Conservation (phyloP, 2,329 filamentous ascomycete species). For the Pseudocercospora cruenta region DNA sequence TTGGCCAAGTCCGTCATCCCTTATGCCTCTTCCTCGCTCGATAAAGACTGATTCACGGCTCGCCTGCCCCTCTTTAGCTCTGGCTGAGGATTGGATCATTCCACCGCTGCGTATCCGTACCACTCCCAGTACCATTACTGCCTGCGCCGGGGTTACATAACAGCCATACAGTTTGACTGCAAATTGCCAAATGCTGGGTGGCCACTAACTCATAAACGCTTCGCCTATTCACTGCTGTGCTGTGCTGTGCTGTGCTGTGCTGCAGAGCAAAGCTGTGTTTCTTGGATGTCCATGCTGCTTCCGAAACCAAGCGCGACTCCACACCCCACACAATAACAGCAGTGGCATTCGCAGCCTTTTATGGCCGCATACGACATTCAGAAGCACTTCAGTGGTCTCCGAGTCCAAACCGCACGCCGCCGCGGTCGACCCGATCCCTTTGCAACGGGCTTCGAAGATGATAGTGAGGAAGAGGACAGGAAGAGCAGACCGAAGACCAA, state of each 20-base stretch:
- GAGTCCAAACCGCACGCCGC: conserved; percentile 37
- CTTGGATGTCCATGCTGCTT: conserved; percentile 7
- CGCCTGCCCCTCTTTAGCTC: conserved; percentile 4
- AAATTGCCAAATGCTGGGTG: neutral
- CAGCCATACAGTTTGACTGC: neutral
- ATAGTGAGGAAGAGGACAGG: conserved; percentile 34
- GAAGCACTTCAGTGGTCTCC: conserved; percentile 38
- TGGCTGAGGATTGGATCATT: neutral
- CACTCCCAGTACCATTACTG: neutral
- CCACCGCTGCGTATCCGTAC: neutral
- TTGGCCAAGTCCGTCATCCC: neutral
- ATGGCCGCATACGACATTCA: conserved; percentile 40
- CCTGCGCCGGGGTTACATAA: neutral
- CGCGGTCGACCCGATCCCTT: conserved; percentile 35
- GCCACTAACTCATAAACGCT: neutral
- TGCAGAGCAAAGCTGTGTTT: neutral
- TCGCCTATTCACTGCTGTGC: neutral
- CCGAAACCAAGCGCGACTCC: conserved; percentile 1
- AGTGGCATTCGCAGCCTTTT: conserved; percentile 13
- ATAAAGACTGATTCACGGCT: neutral
- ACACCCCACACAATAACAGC: conserved; percentile 11
- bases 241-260: neutral
- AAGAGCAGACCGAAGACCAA: conserved; percentile 33
- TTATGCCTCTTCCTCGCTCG: neutral
- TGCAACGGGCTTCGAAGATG: conserved; percentile 40